Evolutionary conservation across 805 yeast genomes (phyloP), one percentile per base, ranked within the genome.

Genomic region (Cyberlindnera mississippiensis): DNA sequence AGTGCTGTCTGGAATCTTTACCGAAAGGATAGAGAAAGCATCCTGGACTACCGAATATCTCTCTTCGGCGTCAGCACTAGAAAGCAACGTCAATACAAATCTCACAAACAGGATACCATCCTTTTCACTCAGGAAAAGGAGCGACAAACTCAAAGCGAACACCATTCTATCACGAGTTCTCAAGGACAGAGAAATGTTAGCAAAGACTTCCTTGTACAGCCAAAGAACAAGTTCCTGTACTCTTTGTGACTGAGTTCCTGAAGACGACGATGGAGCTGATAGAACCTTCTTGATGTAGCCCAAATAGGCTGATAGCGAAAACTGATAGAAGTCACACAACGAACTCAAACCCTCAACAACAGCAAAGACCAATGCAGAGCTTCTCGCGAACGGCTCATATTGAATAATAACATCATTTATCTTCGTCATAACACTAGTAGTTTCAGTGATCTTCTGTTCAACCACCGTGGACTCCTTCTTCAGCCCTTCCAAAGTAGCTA

Each of bases 401-500:
- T 65, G 56, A 7, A 60, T 60, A 41, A 79, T 62, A 2, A 75
- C 67, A 2, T 55, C 56, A 6, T 78, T 80, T 13, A 86, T 76
- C 4, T 73, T 68, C 1, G 50, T 59, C 69, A 87, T 74, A 4
- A 87, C 75, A 6, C 55, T 53, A 3, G 67, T 66, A 0, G 90
- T 76, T 40, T 80, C 81, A 2, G 48, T 51, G 44, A 85, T 69
- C 55, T 82, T 80, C 2, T 42, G 41, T 28, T 75, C 73, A 13
- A 87, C 72, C 14, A 71, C 70, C 0, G 48, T 50, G 0, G 95
- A 68, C 50, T 89, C 89, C 1, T 56, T 45, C 55, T 91, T 90
- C 38, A 91, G 62, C 1, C 53, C 58, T 51, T 85, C 93, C 37
- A 90, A 65, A 2, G 82, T 76, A 5, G 68, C 62, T 14, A 85